Base-by-base conservation (phyloP, 768 basidiomycete species). In the Cystobasidium ongulense region DNA sequence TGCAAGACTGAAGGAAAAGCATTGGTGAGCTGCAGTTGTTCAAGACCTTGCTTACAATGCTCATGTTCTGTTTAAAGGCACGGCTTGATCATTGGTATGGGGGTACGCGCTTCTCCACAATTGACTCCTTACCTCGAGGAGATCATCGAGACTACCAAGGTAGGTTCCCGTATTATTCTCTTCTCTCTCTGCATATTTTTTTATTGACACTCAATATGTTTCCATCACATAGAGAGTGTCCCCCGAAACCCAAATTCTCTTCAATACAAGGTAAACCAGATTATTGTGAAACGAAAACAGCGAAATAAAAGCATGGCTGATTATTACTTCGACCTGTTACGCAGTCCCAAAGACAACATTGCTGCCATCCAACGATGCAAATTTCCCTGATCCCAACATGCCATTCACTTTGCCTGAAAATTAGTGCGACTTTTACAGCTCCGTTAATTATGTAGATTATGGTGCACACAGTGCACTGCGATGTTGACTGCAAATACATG, bases 1-100 rank as follows among this genome's bases (percentile, higher is more conserved):
- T 17, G 63, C 25, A 15, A 64, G 36, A 46, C 33, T 64, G 27
- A 64, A 64, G 63, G 63, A 64, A 35, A 64, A 64, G 63, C 63
- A 46, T 23, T 64, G 63, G 63, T 64, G 29, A 11, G 23, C 11
- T 35, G 10, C 25, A 23, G 17, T 59, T 27, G 5, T 11, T 29
- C 25, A 13, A 59, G 29, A 27, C 17, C 29, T 27, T 13, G 33
- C 4, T n/a, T 59, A n/a, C n/a, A 27, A 35, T 59, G 29, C 57
- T 59, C 4, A 59, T 31, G 15, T 59, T 5, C 4, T 11, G 33
- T 59, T 27, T 59, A 46, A 29, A 64, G 63, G 63, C 63, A 64
- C 23, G 63, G 33, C 35, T n/a, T 64, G 11, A 64, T 64, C 35
- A 64, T 64, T 35, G 63, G 63, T 8, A 46, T 46, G 63, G 63